Evolutionary conservation across 2,329 filamentous ascomycete genomes (phyloP), one percentile per base, ranked within the genome.

Genomic region (Sordariomycetes sp.): DNA sequence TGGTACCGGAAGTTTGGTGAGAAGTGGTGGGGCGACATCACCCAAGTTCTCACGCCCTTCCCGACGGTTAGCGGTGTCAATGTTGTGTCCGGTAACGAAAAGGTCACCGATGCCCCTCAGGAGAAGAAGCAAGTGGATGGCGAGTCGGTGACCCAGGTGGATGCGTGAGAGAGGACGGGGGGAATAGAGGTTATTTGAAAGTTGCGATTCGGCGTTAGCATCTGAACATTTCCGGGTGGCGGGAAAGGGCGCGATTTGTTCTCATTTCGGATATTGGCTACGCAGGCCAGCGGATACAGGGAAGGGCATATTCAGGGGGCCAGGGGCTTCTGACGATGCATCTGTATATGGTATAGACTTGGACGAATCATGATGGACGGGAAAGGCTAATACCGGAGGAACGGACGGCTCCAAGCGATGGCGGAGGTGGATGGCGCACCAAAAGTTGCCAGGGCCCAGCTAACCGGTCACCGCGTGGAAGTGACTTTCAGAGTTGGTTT

Each of bases 11-110:
- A 71, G 58, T 89, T 83, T 60, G 84, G 84, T 5, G 81, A 86
- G 73, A 67, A 76, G 43, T 89, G 86, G 86, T 89, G 86, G 86
- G 86, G 86, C 54, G 81, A 88, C 63, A 87, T 89, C 64, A 81
- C 76, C 66, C 82, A 84, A 66, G 84, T 87, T 20, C 76, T 89
- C 58, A 86, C 82, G 40, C 83, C 86, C 3, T 88, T 86, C 72
- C 86, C 84, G 1, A 76, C 82, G 14, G 81, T 87, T 18, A 74
- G 75, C 58, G 78, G 79, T 32, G 72, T 72, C 12, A 77, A 82
- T 62, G 76, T 86, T 51, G 69, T 82, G 59, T 78, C 79, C 1
- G 80, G 83, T 62, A 70, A 76, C 0, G 78, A 82, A 1, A 88
- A 93, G 69, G 74, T 90, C 25, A 71, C 88, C 0, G 88, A 93